Conservation (phyloP, 345 rosid species). For the Noccaea bulbosa region DNA sequence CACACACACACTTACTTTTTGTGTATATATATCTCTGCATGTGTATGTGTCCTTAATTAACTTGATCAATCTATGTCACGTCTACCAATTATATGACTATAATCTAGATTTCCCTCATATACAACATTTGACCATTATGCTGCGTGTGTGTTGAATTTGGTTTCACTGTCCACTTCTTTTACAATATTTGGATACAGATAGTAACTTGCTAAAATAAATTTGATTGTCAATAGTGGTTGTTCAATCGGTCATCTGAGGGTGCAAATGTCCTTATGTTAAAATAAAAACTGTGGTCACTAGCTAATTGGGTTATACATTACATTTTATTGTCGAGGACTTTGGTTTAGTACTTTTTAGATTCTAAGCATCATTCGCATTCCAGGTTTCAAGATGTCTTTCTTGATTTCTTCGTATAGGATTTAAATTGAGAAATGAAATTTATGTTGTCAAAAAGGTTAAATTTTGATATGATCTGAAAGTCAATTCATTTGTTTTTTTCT, state of each 20-base stretch:
- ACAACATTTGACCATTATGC: background rate
- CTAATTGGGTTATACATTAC: background rate
- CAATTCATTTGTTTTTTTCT: background rate
- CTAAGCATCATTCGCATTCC: background rate
- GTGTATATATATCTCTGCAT: constrained; percentile 5
- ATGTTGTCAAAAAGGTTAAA: constrained; percentile 22
- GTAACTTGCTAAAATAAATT: background rate
- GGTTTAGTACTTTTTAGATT: constrained; percentile 11
- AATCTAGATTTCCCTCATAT: constrained; percentile 6
- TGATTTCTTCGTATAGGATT: background rate
- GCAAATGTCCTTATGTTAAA: background rate
- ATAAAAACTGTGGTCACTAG: background rate
- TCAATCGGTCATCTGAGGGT: constrained; percentile 2
- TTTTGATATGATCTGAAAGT: constrained; percentile 11
- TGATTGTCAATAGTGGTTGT: background rate
- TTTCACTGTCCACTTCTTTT: constrained; percentile 8
- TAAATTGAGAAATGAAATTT: constrained; percentile 3
- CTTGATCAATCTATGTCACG: constrained; percentile 35
- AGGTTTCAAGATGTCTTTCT: background rate
- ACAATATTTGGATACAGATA: constrained; percentile 17
- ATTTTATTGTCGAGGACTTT: background rate
- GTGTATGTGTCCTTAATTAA: constrained; percentile 31
- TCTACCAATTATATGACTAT: constrained; percentile 7
- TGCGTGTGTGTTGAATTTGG: background rate
- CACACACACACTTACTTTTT: background rate